Evolutionary conservation across 2,329 filamentous ascomycete genomes (phyloP).

Genomic region (Penicillium sp.): DNA sequence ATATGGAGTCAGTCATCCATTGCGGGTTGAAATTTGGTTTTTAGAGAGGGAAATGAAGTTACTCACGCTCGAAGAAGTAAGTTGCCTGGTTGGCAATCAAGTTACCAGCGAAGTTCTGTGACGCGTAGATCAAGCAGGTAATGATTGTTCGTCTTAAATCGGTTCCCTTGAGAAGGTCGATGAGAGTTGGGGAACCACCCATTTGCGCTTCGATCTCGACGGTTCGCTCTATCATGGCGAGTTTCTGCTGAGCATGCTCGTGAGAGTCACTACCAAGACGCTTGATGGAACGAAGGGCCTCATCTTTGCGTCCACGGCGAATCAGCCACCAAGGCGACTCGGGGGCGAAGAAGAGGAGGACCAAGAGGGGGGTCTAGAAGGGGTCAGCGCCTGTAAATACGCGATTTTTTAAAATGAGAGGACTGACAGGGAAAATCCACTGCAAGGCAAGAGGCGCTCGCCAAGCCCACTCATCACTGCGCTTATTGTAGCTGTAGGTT

Average conservation of each 20-base stretch:
- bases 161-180: slow-evolving; percentile 35
- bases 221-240: slow-evolving; percentile 36
- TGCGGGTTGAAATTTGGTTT: neutral
- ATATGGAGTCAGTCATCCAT: slow-evolving; percentile 7
- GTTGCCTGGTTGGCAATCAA: slow-evolving; percentile 63
- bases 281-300: slow-evolving; percentile 25
- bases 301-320: slow-evolving; percentile 25
- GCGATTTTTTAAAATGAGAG: neutral
- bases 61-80: slow-evolving; percentile 54
- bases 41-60: neutral
- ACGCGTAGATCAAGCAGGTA: slow-evolving; percentile 32
- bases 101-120: slow-evolving; percentile 57
- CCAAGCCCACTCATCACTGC: slow-evolving; percentile 26
- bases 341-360: slow-evolving; percentile 29
- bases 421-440: slow-evolving; percentile 32
- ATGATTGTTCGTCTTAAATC: slow-evolving; percentile 33
- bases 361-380: slow-evolving; percentile 27
- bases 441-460: slow-evolving; percentile 28
- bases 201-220: slow-evolving; percentile 32
- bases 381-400: neutral
- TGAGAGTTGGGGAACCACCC: slow-evolving; percentile 26
- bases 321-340: slow-evolving; percentile 32
- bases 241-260: slow-evolving; percentile 19
- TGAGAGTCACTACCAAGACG: slow-evolving; percentile 21
- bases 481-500: slow-evolving; percentile 23